These are phyloP conservation scores for Alternaria novae-zelandiae DNA, from an alignment of 2,329 filamentous ascomycete genomes.

Conservation along the genomic window DNA sequence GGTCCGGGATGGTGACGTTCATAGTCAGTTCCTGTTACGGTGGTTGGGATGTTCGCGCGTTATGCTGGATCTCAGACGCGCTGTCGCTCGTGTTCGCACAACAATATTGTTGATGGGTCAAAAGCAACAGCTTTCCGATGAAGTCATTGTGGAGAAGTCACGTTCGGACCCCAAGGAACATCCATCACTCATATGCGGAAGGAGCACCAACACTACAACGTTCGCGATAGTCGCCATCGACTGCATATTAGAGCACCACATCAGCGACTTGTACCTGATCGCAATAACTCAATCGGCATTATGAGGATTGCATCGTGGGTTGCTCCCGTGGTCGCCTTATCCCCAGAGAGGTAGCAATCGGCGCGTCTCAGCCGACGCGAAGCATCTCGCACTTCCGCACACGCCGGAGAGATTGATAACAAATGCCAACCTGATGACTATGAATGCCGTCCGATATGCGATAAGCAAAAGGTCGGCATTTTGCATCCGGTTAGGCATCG, in stretches of 20 bases:
- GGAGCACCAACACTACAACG: background rate
- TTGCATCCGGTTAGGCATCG: background rate
- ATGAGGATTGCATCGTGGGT: background rate
- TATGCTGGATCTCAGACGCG: background rate
- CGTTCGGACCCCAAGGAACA: background rate
- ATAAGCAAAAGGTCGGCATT: background rate
- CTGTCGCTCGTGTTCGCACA: background rate
- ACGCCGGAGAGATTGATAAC: background rate
- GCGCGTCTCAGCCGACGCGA: background rate
- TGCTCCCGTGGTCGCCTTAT: background rate
- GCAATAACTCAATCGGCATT: too few relatives aligned
- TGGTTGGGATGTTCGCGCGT: background rate
- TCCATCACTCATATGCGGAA: background rate
- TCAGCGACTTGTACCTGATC: background rate
- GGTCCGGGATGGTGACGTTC: background rate
- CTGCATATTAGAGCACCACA: background rate
- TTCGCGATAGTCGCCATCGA: background rate
- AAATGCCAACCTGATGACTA: background rate
- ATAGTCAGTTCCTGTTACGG: background rate
- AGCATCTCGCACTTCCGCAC: background rate
- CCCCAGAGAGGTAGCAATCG: background rate
- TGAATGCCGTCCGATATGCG: background rate
- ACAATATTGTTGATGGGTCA: background rate
- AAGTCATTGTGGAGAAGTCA: conserved; percentile 16
- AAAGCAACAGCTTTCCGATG: conserved; percentile 5